Evolutionary conservation across 257 asterid genomes (phyloP).

Genomic region (Petrea volubilis): DNA sequence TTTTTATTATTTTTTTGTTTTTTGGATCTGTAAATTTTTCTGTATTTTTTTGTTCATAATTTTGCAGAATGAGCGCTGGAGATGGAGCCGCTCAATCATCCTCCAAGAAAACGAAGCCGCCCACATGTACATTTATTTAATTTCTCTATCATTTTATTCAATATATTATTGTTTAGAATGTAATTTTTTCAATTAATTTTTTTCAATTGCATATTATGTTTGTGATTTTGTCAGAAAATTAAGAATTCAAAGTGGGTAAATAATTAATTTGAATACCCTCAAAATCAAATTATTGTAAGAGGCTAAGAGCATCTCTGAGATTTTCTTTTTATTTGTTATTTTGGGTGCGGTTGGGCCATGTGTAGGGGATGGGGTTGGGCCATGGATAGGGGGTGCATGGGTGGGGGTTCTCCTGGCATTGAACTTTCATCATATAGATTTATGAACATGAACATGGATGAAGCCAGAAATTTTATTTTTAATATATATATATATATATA

Average conservation of each 20-base stretch:
- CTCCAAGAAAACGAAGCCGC: conserved; percentile 39
- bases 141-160: background rate
- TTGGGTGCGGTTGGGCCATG: background rate
- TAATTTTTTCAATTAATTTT: background rate
- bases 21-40: too few relatives aligned
- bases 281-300: too few relatives aligned
- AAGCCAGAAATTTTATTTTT: too few relatives aligned
- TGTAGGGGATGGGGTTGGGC: background rate
- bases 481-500: too few relatives aligned
- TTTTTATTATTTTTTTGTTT: too few relatives aligned
- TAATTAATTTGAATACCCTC: too few relatives aligned
- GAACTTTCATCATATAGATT: too few relatives aligned
- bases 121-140: conserved; percentile 33
- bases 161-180: background rate
- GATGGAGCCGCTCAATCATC: conserved; percentile 40
- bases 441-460: too few relatives aligned
- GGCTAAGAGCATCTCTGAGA: too few relatives aligned
- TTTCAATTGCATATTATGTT: background rate
- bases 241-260: background rate
- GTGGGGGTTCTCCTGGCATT: background rate
- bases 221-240: background rate
- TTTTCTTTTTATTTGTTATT: background rate
- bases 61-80: conserved; percentile 39
- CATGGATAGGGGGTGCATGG: background rate
- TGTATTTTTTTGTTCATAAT: background rate